phyloP scores from a whole-genome alignment of 1,139 yeast genomes.

The Geotrichum macrosporum region DNA sequence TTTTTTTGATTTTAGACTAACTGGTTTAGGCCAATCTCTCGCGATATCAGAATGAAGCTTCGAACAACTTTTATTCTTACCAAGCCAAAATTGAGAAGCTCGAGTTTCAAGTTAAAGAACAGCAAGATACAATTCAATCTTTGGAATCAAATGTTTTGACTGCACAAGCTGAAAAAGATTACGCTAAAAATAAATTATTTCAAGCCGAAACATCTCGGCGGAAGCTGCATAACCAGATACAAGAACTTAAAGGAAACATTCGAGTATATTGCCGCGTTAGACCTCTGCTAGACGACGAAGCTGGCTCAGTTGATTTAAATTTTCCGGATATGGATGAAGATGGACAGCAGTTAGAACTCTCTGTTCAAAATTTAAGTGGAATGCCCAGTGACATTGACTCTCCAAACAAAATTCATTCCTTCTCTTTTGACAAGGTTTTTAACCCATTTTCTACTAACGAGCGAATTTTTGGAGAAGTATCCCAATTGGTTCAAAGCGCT shows the following conservation, averaged over 20 bases:
- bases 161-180: conserved; percentile 27
- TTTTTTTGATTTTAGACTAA: not conserved
- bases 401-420: conserved; percentile 41
- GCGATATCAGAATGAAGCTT: conserved; percentile 7
- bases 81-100: conserved; percentile 6
- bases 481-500: conserved; percentile 83
- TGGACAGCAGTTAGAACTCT: conserved; percentile 40
- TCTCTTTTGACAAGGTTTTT: conserved; percentile 78
- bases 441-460: conserved; percentile 50
- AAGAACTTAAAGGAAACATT: conserved; percentile 86
- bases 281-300: conserved; percentile 44
- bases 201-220: conserved; percentile 57
- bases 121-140: conserved; percentile 5
- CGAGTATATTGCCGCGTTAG: conserved; percentile 85
- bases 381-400: conserved; percentile 21
- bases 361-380: conserved; percentile 24
- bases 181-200: conserved; percentile 36
- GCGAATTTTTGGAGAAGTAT: conserved; percentile 74
- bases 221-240: conserved; percentile 66
- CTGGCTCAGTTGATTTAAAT: conserved; percentile 40
- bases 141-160: conserved; percentile 25
- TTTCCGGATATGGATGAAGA: conserved; percentile 54
- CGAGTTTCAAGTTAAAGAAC: conserved; percentile 1
- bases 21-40: not conserved
- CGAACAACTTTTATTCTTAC: not conserved